Base-by-base conservation (phyloP, 2,329 filamentous ascomycete genomes). In the Magnaporthales sp. region DNA sequence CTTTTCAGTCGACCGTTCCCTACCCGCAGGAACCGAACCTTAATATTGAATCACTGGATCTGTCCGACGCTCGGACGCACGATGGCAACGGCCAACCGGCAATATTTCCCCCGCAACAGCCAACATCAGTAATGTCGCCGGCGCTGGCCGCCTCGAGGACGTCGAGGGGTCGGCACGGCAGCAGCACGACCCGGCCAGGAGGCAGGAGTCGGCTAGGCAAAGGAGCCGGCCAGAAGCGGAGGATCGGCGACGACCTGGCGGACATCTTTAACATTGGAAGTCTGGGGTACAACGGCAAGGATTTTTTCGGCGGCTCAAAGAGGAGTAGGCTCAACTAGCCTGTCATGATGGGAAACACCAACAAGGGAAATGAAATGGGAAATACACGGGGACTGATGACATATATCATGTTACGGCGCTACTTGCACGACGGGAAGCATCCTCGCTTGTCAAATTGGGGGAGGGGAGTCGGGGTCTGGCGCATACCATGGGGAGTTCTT, bases 251-350 rank as follows among this genome's bases (percentile, higher is more conserved):
- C 71, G 89, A 91, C 71, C 84, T 91, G 72, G 86, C 87, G 27
- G 91, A 93, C 72, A 88, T 92, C 66, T 93, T 93, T 73, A 90
- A 92, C 72, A 79, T 91, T 8, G 86, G 86, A 66, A 87, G 86
- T 69, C 75, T 90, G 64, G 83, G 83, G 32, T 81, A 84, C 68
- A 70, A 73, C 67, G 73, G 72, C 66, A 89, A 89, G 73, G 89
- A 91, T 68, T 75, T 81, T 38, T 83, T 84, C 69, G 80, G 81
- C 15, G 77, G 78, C 58, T 75, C 75, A 15, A 87, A 87, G 74
- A 78, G 85, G 67, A 80, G 77, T 66, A 79, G 84, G 65, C 84
- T 86, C 67, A 73, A 74, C 64, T 83, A 67, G 38, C 38, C 15
- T 46, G 38, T 19, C n/a, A 46, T 3, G 5, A 63, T 4, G 46